A percentile compares a stretch with the other conserved stretches of the same genome.
Conservation (phyloP, 2,329 filamentous ascomycete species). For the Corniculantispora saksenae region DNA sequence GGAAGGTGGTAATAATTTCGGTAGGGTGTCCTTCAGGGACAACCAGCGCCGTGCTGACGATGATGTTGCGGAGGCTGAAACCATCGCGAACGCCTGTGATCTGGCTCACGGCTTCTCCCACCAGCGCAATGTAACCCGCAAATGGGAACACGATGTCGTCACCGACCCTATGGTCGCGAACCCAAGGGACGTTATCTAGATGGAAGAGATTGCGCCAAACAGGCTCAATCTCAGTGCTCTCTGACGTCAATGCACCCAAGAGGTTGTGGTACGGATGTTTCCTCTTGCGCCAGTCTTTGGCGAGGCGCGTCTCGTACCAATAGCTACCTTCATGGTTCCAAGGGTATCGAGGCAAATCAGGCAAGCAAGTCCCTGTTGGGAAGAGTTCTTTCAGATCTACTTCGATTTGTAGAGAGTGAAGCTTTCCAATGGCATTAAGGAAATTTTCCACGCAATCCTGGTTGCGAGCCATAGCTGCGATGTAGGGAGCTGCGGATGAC, state of each 20-base stretch:
- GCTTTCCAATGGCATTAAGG: constrained; percentile 30
- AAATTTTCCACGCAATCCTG: constrained; percentile 19
- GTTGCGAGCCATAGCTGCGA: constrained; percentile 22
- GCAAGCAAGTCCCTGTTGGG: constrained; percentile 11
- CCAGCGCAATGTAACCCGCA: constrained; percentile 38
- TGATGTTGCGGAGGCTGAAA: constrained; percentile 31
- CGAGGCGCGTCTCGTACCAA: constrained; percentile 35
- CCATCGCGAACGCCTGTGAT: constrained; percentile 18
- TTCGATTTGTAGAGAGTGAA: constrained; percentile 23
- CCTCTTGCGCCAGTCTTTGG: constrained; percentile 34
- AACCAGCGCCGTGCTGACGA: constrained; percentile 30
- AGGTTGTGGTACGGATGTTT: constrained; percentile 41
- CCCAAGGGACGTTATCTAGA: constrained; percentile 33
- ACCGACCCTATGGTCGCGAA: constrained; percentile 38
- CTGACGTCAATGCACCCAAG: constrained; percentile 31
- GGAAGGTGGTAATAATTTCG: constrained; percentile 34
- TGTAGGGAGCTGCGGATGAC: constrained; percentile 19
- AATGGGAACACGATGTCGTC: constrained; percentile 39
- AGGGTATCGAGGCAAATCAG: constrained; percentile 38
- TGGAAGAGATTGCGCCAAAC: constrained; percentile 28
- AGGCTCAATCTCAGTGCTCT: constrained; percentile 28
- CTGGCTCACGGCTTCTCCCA: constrained; percentile 31
- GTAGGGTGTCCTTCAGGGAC: constrained; percentile 28
- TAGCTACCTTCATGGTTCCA: constrained; percentile 39
- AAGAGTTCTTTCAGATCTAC: constrained; percentile 21